Evolutionary conservation across 805 yeast species (phyloP).

Genomic region (Lachancea sp.): DNA sequence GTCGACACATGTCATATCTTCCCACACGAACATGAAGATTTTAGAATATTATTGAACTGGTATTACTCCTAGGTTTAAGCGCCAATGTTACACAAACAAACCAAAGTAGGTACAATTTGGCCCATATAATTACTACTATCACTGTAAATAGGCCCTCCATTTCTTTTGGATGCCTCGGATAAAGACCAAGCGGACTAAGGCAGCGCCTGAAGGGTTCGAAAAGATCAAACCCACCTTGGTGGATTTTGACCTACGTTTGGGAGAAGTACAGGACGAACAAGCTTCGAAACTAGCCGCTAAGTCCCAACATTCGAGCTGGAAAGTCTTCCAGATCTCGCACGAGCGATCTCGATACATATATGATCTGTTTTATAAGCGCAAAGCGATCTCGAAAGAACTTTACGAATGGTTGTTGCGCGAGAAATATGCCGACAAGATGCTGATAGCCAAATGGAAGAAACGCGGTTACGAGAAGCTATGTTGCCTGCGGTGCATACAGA

Average conservation of each 20-base stretch:
- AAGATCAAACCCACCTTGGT: slow-evolving; percentile 60
- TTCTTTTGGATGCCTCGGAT: slow-evolving; percentile 18
- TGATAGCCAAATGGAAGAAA: slow-evolving; percentile 81
- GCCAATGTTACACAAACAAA: too few species aligned
- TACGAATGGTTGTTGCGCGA: slow-evolving; percentile 70
- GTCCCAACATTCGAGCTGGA: slow-evolving; percentile 61
- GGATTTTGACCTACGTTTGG: slow-evolving; percentile 53
- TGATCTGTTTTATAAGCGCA: slow-evolving; percentile 63
- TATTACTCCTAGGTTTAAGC: too few species aligned
- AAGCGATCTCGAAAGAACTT: slow-evolving; percentile 57
- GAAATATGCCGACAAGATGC: slow-evolving; percentile 55
- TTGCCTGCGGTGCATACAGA: slow-evolving; percentile 71
- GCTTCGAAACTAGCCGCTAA: slow-evolving; percentile 39
- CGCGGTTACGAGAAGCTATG: slow-evolving; percentile 84
- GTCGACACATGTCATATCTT: too few species aligned
- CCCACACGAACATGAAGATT: too few species aligned
- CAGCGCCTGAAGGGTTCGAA: slow-evolving; percentile 69
- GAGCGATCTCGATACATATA: slow-evolving; percentile 72
- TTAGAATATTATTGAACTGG: too few species aligned
- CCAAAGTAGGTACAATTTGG: too few species aligned
- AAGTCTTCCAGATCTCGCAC: slow-evolving; percentile 61
- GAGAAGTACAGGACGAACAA: slow-evolving; percentile 41
- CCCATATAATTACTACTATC: too few species aligned
- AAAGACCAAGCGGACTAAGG: slow-evolving; percentile 28
- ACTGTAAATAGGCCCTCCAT: background rate